Percentiles rank a stretch among this genome's conserved stretches.
Conservation (phyloP, 2,329 filamentous ascomycete genomes). For the Trichoderma sp. region DNA sequence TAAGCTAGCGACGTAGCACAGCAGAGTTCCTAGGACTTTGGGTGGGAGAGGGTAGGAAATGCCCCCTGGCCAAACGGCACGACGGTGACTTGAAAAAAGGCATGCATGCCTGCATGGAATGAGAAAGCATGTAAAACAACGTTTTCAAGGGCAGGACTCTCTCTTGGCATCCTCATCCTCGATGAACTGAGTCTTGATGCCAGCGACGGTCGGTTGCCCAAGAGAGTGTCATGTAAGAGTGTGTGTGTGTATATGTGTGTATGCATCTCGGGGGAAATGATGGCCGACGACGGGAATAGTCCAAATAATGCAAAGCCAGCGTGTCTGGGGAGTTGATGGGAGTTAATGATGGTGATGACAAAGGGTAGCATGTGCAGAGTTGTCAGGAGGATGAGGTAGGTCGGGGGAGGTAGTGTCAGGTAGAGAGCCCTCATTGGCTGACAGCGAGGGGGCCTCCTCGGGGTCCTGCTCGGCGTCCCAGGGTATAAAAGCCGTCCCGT, state of each 20-base stretch:
- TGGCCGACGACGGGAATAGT: neutral
- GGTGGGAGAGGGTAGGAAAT: neutral
- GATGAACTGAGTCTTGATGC: neutral
- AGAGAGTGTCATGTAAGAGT: neutral
- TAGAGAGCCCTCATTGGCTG: constrained; percentile 15
- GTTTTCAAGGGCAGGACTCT: neutral
- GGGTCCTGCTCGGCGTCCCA: neutral
- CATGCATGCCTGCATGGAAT: neutral
- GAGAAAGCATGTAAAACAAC: neutral
- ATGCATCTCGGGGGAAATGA: neutral
- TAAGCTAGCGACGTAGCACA: neutral
- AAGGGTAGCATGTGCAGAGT: constrained; percentile 8
- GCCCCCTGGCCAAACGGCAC: neutral
- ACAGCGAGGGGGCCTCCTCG: constrained; percentile 13
- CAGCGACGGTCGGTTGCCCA: neutral
- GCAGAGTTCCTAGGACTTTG: constrained; percentile 3
- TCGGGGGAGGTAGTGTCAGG: constrained; percentile 8
- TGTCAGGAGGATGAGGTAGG: constrained; percentile 18
- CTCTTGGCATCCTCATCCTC: neutral
- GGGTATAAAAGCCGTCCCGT: constrained; percentile 18
- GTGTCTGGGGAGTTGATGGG: neutral
- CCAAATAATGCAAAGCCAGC: neutral
- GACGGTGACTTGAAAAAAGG: neutral
- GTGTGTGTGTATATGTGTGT: neutral
- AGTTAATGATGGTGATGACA: neutral